Evolutionary conservation across 2,329 filamentous ascomycete genomes (phyloP), one percentile per base, ranked within the genome.

Genomic region (Botrytis deweyae): DNA sequence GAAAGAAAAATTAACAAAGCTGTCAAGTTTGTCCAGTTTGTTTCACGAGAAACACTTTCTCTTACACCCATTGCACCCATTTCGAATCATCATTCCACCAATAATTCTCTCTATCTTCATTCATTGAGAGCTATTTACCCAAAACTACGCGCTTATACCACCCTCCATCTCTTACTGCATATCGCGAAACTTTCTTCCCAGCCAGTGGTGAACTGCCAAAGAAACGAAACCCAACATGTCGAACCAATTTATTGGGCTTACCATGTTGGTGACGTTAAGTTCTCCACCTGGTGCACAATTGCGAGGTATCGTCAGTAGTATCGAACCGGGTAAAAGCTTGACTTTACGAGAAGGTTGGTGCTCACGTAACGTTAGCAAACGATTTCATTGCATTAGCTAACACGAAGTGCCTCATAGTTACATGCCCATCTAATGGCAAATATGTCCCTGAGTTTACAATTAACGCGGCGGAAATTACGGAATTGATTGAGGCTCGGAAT

Each of bases 221-320:
- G 52, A 29, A 58, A 75, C 72, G 42, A 46, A 55, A 71, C 68
- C 68, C 71, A 76, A 67, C 55, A 82, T 81, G 80, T 78, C 79
- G 74, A 78, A 78, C 73, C 78, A 79, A 72, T 81, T 82, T 71
- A 81, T 82, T 61, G 81, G 81, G 38, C 79, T 82, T 74, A 81
- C 79, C 72, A 81, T 82, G 80, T 74, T 81, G 78, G 81, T 82
- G 76, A 82, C 81, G 40, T 77, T 82, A 63, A 80, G 76, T 59
- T 77, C 76, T 44, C 81, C 81, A 42, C 78, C 76, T 40, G 80
- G 79, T n/a, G 79, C 80, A n/a, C 80, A 81, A 75, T 68, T 82
- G 64, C 76, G 77, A 73, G 81, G 81, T 33, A 76, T 78, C 18
- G 80, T 82, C 59, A 79, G 76, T 64, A 78, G 79, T n/a, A 79